phyloP scores from a whole-genome alignment of 2,329 filamentous ascomycete species.

The Leptographium flavum region DNA sequence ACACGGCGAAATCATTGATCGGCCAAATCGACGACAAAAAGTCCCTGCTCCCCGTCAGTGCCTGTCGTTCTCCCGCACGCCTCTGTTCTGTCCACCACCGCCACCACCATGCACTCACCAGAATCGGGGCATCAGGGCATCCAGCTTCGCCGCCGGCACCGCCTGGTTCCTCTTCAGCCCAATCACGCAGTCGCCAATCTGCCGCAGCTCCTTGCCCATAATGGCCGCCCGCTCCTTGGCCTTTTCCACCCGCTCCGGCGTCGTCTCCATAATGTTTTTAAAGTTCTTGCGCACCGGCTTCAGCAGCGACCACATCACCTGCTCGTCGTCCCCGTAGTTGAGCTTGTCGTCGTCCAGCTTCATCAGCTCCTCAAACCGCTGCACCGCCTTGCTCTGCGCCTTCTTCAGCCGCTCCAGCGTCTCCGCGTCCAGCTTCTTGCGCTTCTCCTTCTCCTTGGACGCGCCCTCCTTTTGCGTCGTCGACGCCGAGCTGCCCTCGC shows the following conservation, averaged over 20 bases:
- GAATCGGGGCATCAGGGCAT: conserved; percentile 22
- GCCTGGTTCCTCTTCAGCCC: conserved; percentile 18
- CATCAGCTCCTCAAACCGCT: conserved; percentile 23
- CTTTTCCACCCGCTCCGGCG: conserved; percentile 15
- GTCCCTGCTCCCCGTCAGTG: conserved; percentile 15
- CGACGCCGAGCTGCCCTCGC: conserved; percentile 18
- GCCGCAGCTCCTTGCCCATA: conserved; percentile 21
- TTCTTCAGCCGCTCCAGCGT: conserved; percentile 21
- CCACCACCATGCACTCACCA: conserved; percentile 16
- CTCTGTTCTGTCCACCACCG: background rate
- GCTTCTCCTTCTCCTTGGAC: conserved; percentile 25
- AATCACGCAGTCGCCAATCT: conserved; percentile 22
- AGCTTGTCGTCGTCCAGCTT: conserved; percentile 21
- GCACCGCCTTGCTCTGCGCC: conserved; percentile 19
- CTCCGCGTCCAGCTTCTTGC: conserved; percentile 20
- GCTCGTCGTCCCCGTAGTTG: conserved; percentile 18
- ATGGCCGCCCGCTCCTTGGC: conserved; percentile 23
- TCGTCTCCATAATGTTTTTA: conserved; percentile 22
- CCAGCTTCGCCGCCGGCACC: conserved; percentile 16
- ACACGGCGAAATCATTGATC: conserved; percentile 21
- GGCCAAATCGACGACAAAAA: conserved; percentile 25
- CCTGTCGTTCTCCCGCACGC: no score
- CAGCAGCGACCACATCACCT: conserved; percentile 24
- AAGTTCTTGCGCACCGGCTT: conserved; percentile 22
- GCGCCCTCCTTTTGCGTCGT: conserved; percentile 17